Percentiles rank a stretch among this genome's conserved stretches.
Conservation (phyloP, 148 eudicot species). For the Fallopia convolvulus region DNA sequence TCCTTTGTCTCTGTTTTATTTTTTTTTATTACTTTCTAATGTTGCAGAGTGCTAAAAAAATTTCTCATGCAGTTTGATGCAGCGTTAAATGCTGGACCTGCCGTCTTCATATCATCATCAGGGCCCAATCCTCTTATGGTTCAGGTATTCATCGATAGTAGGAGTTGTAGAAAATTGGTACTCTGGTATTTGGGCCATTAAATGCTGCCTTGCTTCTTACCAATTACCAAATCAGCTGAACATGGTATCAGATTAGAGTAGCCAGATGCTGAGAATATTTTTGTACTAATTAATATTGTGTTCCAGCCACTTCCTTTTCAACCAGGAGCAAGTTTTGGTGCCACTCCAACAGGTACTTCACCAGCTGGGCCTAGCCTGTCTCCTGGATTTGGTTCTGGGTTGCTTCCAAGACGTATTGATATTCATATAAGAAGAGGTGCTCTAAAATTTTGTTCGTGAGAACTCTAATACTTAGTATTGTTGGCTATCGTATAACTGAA, state of each 20-base stretch:
- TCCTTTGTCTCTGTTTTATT: not conserved
- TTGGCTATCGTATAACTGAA: not conserved
- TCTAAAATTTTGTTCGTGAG: not conserved
- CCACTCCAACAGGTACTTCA: conserved; percentile 17
- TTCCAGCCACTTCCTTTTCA: conserved; percentile 43
- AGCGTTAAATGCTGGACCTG: conserved; percentile 46
- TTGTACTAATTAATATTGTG: conserved; percentile 10
- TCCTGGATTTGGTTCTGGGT: conserved; percentile 26
- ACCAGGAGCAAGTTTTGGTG: conserved; percentile 38
- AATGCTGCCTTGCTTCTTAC: not conserved
- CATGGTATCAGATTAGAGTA: not conserved
- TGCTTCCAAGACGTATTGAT: conserved; percentile 35
- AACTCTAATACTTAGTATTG: not conserved
- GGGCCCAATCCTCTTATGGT: conserved; percentile 59
- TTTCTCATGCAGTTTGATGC: conserved; percentile 36
- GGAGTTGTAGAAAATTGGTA: not conserved
- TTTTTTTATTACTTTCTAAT: not conserved
- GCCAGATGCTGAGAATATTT: not conserved
- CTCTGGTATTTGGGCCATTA: not conserved
- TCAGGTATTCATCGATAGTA: conserved; percentile 23
- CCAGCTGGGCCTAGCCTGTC: conserved; percentile 22
- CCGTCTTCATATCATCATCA: conserved; percentile 37
- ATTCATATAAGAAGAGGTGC: conserved; percentile 44
- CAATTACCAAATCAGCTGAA: not conserved
- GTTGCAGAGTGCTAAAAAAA: conserved; percentile 3